These are phyloP conservation scores for Aegilops bicornis DNA, from an alignment of 176 grass and related monocot genomes.

Conservation along the genomic window DNA sequence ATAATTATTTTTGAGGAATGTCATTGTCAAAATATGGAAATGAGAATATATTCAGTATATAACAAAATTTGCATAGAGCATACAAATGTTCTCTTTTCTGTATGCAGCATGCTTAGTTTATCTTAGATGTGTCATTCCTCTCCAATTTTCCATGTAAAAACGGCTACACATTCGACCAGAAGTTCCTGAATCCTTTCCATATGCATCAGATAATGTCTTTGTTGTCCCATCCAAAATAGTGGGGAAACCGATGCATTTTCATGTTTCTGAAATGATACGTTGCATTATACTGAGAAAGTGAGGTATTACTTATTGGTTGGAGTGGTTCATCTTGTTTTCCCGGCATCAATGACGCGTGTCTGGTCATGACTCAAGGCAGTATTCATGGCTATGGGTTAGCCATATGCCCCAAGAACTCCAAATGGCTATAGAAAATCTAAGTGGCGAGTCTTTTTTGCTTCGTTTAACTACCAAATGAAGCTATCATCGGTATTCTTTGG, in stretches of 20 bases:
- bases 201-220: neutral
- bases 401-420: slow-evolving; percentile 91
- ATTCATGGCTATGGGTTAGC: slow-evolving; percentile 75
- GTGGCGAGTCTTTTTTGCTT: slow-evolving; percentile 31
- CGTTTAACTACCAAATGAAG: neutral
- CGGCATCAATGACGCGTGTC: slow-evolving; percentile 42
- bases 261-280: neutral
- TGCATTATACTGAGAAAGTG: slow-evolving; percentile 1
- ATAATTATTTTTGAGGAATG: no score
- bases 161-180: neutral
- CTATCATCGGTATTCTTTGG: neutral
- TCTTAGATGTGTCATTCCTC: neutral
- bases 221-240: neutral
- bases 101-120: neutral
- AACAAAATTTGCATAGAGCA: no score
- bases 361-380: slow-evolving; percentile 51
- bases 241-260: neutral
- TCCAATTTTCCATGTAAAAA: slow-evolving; percentile 24
- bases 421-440: slow-evolving; percentile 89
- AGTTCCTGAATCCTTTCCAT: neutral
- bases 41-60: no score
- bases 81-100: neutral
- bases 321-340: slow-evolving; percentile 7
- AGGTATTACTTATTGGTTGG: neutral
- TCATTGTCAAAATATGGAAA: no score